Percentiles rank a stretch among this genome's conserved stretches.
These are phyloP conservation scores for Benincasa hispida DNA, from an alignment of 306 rosid genomes.

Conservation along the genomic window DNA sequence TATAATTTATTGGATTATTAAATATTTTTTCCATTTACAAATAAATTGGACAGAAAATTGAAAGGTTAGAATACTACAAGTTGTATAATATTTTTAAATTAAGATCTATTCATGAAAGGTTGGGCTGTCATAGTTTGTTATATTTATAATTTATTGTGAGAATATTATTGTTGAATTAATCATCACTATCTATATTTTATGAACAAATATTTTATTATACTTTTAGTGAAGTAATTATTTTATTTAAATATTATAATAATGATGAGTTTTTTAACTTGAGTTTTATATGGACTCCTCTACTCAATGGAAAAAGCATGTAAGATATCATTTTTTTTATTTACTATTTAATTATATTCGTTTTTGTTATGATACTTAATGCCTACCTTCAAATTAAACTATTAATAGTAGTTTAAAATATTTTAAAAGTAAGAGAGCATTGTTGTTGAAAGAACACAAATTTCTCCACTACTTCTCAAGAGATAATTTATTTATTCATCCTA, in stretches of 20 bases:
- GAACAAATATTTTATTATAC: not conserved
- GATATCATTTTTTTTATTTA: not conserved
- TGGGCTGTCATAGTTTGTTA: not conserved
- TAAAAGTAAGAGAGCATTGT: not conserved
- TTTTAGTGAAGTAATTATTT: not conserved
- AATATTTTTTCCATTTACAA: too few species aligned
- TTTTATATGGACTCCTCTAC: not conserved
- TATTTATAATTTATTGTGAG: not conserved
- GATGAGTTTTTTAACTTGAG: too few species aligned
- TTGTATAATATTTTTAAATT: too few species aligned
- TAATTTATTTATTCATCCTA: not conserved
- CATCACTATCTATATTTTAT: not conserved
- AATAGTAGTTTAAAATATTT: not conserved
- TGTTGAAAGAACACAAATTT: not conserved
- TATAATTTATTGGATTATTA: too few species aligned
- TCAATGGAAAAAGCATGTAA: not conserved
- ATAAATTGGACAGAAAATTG: too few species aligned
- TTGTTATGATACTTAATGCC: not conserved
- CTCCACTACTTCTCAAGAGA: not conserved
- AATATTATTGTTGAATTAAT: not conserved
- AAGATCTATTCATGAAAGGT: too few species aligned
- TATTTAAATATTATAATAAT: not conserved
- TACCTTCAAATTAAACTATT: not conserved
- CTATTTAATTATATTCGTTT: not conserved
- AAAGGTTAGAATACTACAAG: too few species aligned